Evolutionary conservation across 257 asterid species (phyloP).

Genomic region (Fraxinus excelsior): DNA sequence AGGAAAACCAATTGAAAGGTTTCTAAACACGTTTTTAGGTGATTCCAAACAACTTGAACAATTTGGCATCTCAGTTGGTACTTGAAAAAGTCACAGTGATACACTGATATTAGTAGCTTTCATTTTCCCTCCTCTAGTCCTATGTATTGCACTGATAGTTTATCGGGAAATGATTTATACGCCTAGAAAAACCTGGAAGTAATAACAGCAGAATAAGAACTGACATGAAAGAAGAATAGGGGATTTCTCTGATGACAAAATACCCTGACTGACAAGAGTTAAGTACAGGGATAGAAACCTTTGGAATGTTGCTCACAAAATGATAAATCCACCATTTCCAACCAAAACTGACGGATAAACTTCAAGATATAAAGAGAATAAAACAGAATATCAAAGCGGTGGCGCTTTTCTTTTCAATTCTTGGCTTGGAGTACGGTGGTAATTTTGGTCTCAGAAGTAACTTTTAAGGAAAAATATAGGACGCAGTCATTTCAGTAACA

Average conservation of each 20-base stretch:
- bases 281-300: slow-evolving; percentile 24
- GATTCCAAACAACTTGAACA: slow-evolving; percentile 37
- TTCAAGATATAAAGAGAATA: neutral
- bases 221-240: slow-evolving; percentile 20
- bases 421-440: too few species aligned
- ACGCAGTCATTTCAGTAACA: too few species aligned
- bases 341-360: slow-evolving; percentile 25
- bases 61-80: slow-evolving; percentile 25
- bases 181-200: neutral
- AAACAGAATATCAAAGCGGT: neutral
- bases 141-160: neutral
- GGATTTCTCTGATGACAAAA: slow-evolving; percentile 11
- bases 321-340: slow-evolving; percentile 45
- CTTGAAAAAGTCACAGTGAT: neutral
- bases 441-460: neutral
- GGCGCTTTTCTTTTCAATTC: neutral
- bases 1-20: slow-evolving; percentile 22
- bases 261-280: neutral
- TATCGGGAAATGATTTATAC: too few species aligned
- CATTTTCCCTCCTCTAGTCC: too few species aligned
- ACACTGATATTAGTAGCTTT: too few species aligned
- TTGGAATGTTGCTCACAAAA: slow-evolving; percentile 35
- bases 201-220: slow-evolving; percentile 3
- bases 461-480: neutral
- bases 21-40: slow-evolving; percentile 27